These are phyloP conservation scores for Jamesozyma lodderae DNA, from an alignment of 805 yeast genomes.

Conservation along the genomic window DNA sequence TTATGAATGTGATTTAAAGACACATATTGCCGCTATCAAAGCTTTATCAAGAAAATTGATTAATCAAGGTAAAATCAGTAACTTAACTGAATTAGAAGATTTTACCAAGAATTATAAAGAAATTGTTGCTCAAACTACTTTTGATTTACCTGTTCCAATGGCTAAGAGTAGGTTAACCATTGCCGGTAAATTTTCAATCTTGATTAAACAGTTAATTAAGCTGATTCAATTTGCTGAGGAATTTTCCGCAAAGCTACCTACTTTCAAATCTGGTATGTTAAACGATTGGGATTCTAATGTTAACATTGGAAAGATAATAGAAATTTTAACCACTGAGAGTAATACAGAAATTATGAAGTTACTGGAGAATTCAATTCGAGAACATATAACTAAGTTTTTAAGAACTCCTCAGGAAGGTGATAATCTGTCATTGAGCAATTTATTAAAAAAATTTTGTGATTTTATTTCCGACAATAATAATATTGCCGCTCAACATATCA, in stretches of 20 bases:
- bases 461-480: not conserved
- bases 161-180: slow-evolving; percentile 41
- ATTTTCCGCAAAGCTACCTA: not conserved
- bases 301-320: slow-evolving; percentile 2
- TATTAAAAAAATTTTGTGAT: slow-evolving; percentile 2
- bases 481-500: not conserved
- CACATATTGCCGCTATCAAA: slow-evolving; percentile 45
- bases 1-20: slow-evolving; percentile 49
- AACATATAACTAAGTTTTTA: not conserved
- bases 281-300: slow-evolving; percentile 1
- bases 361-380: not conserved
- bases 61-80: slow-evolving; percentile 28
- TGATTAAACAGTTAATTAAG: slow-evolving; percentile 45
- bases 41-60: slow-evolving; percentile 53
- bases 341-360: no score
- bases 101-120: slow-evolving; percentile 41
- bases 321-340: not conserved
- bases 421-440: not conserved
- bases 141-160: slow-evolving; percentile 42
- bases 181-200: slow-evolving; percentile 43
- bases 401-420: not conserved
- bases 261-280: slow-evolving; percentile 1
- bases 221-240: slow-evolving; percentile 36
- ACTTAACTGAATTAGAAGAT: slow-evolving; percentile 42
- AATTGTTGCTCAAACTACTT: slow-evolving; percentile 31